These are phyloP conservation scores for Murraya paniculata DNA, from an alignment of 345 rosid genomes.

Conservation along the genomic window DNA sequence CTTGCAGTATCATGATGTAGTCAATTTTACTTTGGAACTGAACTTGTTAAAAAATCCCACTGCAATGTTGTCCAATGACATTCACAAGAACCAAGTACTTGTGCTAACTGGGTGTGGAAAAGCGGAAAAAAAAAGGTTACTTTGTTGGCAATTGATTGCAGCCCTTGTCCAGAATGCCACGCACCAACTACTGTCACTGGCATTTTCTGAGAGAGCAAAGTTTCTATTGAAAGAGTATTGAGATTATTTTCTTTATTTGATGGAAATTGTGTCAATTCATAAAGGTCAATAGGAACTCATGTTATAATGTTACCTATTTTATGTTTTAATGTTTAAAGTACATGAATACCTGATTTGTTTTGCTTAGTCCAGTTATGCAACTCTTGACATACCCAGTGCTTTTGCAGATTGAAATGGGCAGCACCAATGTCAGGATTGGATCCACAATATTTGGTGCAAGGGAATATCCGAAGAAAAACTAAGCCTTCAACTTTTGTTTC, in stretches of 20 bases:
- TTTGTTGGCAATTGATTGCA: neutral
- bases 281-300: too few species aligned
- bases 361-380: neutral
- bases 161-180: too few species aligned
- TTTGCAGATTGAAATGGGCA: conserved; percentile 87
- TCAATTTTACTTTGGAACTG: neutral
- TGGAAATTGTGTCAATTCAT: neutral
- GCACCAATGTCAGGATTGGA: conserved; percentile 90
- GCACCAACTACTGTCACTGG: neutral
- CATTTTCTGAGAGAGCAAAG: neutral
- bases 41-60: neutral
- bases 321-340: neutral
- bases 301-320: neutral
- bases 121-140: neutral
- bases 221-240: neutral
- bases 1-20: neutral
- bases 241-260: neutral
- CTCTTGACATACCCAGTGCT: neutral
- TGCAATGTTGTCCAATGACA: neutral
- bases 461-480: conserved; percentile 70
- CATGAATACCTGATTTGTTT: neutral
- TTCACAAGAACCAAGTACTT: neutral
- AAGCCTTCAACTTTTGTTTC: neutral
- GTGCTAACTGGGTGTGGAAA: neutral
- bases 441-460: conserved; percentile 89